Evolutionary conservation across 768 basidiomycete species (phyloP).

Genomic region (Auricularia sp.): DNA sequence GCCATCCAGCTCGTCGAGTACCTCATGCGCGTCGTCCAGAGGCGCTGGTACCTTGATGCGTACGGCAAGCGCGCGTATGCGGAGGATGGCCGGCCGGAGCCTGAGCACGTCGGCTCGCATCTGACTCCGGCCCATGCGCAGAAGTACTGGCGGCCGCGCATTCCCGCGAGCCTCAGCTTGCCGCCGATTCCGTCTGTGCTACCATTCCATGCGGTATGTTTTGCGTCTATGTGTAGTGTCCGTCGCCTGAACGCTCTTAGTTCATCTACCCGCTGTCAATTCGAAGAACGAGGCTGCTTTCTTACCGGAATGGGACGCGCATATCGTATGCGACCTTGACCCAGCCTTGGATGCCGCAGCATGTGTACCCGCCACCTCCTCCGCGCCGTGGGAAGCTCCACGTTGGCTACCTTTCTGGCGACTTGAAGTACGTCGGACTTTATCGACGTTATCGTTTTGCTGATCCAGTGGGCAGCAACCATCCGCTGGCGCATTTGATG

Average conservation of each 20-base stretch:
- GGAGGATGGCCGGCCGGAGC: slow-evolving; percentile 7
- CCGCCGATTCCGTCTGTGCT: slow-evolving; percentile 33
- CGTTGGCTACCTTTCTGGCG: slow-evolving; percentile 40
- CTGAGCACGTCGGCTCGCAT: not conserved
- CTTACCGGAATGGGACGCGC: slow-evolving; percentile 38
- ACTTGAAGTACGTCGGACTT: slow-evolving; percentile 23
- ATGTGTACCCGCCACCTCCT: slow-evolving; percentile 31
- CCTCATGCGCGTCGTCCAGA: slow-evolving; percentile 33
- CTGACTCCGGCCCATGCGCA: not conserved
- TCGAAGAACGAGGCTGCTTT: slow-evolving; percentile 34
- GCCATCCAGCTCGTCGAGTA: slow-evolving; percentile 37
- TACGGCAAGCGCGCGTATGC: slow-evolving; percentile 22
- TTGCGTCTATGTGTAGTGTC: not conserved
- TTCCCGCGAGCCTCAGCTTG: slow-evolving; percentile 18
- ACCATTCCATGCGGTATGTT: slow-evolving; percentile 39
- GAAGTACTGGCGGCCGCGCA: slow-evolving; percentile 12
- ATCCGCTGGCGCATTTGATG: slow-evolving; percentile 44
- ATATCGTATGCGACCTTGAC: slow-evolving; percentile 33
- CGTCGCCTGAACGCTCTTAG: slow-evolving; percentile 15
- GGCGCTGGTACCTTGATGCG: slow-evolving; percentile 30
- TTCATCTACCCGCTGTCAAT: slow-evolving; percentile 37
- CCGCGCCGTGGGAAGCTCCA: slow-evolving; percentile 33
- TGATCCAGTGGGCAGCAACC: slow-evolving; percentile 26
- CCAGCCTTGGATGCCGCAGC: slow-evolving; percentile 31
- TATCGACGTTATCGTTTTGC: not conserved